phyloP scores from a whole-genome alignment of 352 stramenopile species.

The Pilasporangium apinafurcum region DNA sequence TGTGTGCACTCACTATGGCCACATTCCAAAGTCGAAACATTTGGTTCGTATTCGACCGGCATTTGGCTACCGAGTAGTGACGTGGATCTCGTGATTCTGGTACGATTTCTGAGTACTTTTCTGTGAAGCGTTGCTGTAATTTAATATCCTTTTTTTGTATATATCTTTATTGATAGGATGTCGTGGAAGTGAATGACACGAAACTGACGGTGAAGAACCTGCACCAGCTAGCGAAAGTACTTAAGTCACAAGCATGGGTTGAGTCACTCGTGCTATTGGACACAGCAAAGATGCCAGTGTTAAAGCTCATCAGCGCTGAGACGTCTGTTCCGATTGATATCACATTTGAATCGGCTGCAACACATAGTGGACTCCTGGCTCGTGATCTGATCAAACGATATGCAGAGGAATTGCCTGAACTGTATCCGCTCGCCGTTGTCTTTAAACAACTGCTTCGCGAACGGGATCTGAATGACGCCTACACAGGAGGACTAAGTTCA shows the following conservation, averaged over 20 bases:
- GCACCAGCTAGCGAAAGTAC: constrained; percentile 38
- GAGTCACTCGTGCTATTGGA: constrained; percentile 79
- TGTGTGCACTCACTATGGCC: constrained; percentile 71
- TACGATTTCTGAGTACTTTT: constrained; percentile 4
- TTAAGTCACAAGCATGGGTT: constrained; percentile 68
- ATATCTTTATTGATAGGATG: constrained; percentile 12
- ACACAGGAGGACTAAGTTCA: constrained; percentile 87
- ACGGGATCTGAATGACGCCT: constrained; percentile 88
- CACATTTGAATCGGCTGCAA: constrained; percentile 77
- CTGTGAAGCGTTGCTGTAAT: constrained; percentile 1
- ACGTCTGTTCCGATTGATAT: constrained; percentile 82
- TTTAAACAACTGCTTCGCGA: constrained; percentile 89
- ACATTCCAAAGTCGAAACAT: constrained; percentile 71
- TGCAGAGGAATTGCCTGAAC: constrained; percentile 72
- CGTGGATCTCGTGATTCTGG: constrained; percentile 79
- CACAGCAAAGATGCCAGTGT: constrained; percentile 74
- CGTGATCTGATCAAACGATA: constrained; percentile 84
- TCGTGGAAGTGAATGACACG: constrained; percentile 58
- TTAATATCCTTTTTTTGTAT: not conserved
- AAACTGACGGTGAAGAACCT: constrained; percentile 53
- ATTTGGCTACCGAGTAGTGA: constrained; percentile 86
- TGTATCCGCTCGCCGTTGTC: constrained; percentile 86
- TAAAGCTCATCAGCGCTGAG: constrained; percentile 74
- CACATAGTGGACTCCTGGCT: constrained; percentile 74
- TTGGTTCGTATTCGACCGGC: constrained; percentile 81